Base-by-base conservation (phyloP, 163 green algal species). In the Chloromonas sp. region DNA sequence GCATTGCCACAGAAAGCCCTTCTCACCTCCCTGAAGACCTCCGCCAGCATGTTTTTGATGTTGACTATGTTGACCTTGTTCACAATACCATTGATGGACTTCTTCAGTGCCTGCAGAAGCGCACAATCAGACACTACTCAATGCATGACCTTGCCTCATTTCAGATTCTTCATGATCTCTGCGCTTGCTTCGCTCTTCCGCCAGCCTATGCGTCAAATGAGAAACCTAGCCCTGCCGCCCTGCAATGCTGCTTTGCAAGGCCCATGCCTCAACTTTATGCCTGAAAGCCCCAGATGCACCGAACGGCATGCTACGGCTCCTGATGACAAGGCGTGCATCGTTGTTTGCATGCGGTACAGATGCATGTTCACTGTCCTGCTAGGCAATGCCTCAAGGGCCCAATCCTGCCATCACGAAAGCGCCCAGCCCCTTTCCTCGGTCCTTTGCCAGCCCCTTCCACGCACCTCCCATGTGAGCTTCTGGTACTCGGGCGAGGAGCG, bases 31-130 rank as follows among this genome's bases (percentile, higher is more conserved):
- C 82, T 60, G 77, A 98, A 96, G 36, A 98, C 85, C 88, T 98
- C 95, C 2, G 93, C 94, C 84, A 99, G 89, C 61, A 99, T 95
- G 82, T 96, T 89, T 88, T 97, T 97, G 82, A 99, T 93, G 90
- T 99, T 99, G 2, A 87, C 83, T 3, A 90, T 85, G 91, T 98
- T 99, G 87, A 94, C 89, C 92, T 99, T 99, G 93, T 99, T 99
- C 85, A 99, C 93, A 58, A 99, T 92, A 76, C 97, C 97, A 86
- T 99, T 99, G 85, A 99, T 93, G 60, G 84, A 94, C 92, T 97
- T 97, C 61, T 94, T 91, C 60, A 95, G 87, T 59, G 91, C 91
- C 85, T 99, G 96, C 96, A 95, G 98, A 14, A 36, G 36, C 36
- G 36, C 36, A 36, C 36, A 36, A 92, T 95, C 86, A 98, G 89